phyloP scores from a whole-genome alignment of 2,329 filamentous ascomycete genomes.

The Phaeosphaeria sp. region DNA sequence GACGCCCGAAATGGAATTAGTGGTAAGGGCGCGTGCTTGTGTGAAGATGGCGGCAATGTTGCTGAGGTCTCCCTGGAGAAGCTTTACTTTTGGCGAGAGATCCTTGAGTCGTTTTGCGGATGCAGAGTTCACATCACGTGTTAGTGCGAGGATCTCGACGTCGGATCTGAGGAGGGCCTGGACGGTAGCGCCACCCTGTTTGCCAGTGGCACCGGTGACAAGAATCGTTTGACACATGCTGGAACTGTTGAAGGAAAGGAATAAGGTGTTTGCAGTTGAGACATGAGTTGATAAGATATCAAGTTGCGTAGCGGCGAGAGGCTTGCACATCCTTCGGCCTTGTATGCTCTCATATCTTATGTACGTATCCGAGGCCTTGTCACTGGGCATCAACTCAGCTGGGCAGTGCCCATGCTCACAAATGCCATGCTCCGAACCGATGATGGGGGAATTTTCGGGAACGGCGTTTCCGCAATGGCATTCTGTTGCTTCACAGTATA shows the following conservation, averaged over 20 bases:
- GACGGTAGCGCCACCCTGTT: conserved; percentile 51
- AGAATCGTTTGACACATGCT: conserved; percentile 45
- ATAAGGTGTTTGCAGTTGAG: neutral
- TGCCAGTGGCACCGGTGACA: conserved; percentile 52
- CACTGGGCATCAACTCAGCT: neutral
- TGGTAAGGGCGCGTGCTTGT: conserved; percentile 43
- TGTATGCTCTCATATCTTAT: neutral
- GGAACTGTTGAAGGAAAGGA: neutral
- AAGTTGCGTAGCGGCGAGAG: neutral
- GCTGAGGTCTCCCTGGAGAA: conserved; percentile 62
- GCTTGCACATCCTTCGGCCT: neutral
- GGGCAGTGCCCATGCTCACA: neutral
- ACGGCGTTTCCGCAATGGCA: neutral
- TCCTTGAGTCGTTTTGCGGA: conserved; percentile 55
- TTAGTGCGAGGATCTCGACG: conserved; percentile 62
- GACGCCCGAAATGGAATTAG: conserved; percentile 32
- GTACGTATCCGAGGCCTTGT: neutral
- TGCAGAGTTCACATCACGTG: conserved; percentile 56
- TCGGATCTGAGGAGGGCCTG: conserved; percentile 40
- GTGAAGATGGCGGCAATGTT: conserved; percentile 57
- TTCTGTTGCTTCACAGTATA: neutral
- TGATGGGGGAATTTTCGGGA: neutral
- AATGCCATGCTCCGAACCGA: neutral
- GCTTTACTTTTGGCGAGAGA: conserved; percentile 54
- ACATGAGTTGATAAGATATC: neutral